These are phyloP conservation scores for Vitis hybrid DNA, from an alignment of 177 flowering plant genomes.

Conservation along the genomic window DNA sequence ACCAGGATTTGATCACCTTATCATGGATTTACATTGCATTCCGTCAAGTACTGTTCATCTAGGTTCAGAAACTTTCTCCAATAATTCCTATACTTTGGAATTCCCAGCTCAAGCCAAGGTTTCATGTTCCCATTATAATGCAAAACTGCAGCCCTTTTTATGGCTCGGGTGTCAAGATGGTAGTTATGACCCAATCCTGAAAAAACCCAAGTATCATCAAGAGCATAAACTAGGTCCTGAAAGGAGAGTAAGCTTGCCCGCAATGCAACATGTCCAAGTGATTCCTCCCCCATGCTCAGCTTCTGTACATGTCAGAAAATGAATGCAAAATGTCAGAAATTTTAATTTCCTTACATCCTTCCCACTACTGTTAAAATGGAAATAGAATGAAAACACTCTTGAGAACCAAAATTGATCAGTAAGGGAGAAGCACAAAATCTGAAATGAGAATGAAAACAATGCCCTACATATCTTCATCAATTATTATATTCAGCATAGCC, in stretches of 20 bases:
- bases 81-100: constrained; percentile 53
- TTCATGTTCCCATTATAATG: constrained; percentile 96
- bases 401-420: not conserved
- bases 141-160: constrained; percentile 71
- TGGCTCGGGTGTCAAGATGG: constrained; percentile 32
- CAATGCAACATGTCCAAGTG: constrained; percentile 36
- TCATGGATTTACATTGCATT: constrained; percentile 75
- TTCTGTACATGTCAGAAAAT: constrained; percentile 16
- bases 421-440: too few relatives aligned
- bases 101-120: constrained; percentile 96
- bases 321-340: not conserved
- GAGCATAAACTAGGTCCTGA: constrained; percentile 54
- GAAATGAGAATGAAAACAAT: too few relatives aligned
- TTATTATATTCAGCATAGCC: not conserved
- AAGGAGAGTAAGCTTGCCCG: constrained; percentile 70
- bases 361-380: too few relatives aligned
- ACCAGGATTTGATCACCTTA: not conserved
- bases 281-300: constrained; percentile 26
- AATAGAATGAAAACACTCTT: too few relatives aligned
- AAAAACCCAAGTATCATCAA: constrained; percentile 62
- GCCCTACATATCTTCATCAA: not conserved
- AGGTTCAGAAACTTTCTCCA: constrained; percentile 69
- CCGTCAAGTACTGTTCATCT: constrained; percentile 63
- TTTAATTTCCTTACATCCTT: not conserved
- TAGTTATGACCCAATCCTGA: constrained; percentile 86